Percentiles rank a stretch among this genome's conserved stretches.
These are phyloP conservation scores for Trametes versicolor DNA, from an alignment of 1,284 basidiomycete species.

Conservation along the genomic window DNA sequence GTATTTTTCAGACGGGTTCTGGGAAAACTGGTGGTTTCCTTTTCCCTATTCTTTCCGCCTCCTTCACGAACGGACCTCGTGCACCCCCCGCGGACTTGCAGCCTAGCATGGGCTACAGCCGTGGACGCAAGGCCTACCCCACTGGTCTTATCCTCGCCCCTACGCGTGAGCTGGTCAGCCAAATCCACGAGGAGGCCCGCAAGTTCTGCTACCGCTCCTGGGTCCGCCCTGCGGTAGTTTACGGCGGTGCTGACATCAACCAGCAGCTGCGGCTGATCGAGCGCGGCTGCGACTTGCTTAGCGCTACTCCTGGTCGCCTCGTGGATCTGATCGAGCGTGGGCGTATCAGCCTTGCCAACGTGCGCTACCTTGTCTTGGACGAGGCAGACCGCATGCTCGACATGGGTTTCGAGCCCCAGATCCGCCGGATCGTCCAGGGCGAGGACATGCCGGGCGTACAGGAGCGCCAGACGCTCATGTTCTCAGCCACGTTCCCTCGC, in stretches of 20 bases:
- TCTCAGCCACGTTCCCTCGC: constrained; percentile 98
- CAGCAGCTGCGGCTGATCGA: constrained; percentile 95
- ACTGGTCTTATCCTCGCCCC: constrained; percentile 97
- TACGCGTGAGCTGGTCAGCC: constrained; percentile 98
- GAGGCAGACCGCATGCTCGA: constrained; percentile 99
- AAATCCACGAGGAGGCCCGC: constrained; percentile 99
- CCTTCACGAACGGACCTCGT: constrained; percentile 87
- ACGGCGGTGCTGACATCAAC: constrained; percentile 98
- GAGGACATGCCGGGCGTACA: constrained; percentile 97
- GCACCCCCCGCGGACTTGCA: constrained; percentile 67
- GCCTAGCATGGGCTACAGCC: constrained; percentile 61
- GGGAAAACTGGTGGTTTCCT: constrained; percentile 99
- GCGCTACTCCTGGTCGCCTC: constrained; percentile 98
- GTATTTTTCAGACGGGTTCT: constrained; percentile 85
- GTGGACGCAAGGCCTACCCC: constrained; percentile 92
- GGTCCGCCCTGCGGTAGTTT: constrained; percentile 99
- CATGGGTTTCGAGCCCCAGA: constrained; percentile 99
- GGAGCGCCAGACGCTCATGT: constrained; percentile 99
- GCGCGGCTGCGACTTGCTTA: constrained; percentile 96
- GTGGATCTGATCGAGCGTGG: constrained; percentile 99
- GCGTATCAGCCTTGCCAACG: constrained; percentile 94
- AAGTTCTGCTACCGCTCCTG: constrained; percentile 99
- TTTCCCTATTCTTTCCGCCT: constrained; percentile 98
- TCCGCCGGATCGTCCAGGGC: constrained; percentile 96
- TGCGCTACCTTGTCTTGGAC: constrained; percentile 98